Evolutionary conservation across 2,329 filamentous ascomycete species (phyloP).

Genomic region (Rutstroemia sp.): DNA sequence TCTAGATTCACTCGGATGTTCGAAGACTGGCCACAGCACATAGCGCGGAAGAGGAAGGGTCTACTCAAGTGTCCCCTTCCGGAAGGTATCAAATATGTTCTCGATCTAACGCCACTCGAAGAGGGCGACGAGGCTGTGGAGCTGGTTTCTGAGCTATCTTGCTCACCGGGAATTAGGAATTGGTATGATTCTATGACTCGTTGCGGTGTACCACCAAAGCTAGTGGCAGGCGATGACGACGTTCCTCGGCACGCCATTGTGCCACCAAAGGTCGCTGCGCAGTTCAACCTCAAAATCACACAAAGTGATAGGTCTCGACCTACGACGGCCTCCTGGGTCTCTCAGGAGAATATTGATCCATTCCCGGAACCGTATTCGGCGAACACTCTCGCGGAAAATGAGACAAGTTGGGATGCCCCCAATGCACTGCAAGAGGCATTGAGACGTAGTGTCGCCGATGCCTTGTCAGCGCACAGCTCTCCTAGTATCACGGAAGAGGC

Average conservation of each 20-base stretch:
- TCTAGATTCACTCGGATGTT: slow-evolving; percentile 41
- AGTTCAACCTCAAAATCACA: neutral
- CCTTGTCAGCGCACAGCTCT: too few relatives aligned
- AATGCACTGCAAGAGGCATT: too few relatives aligned
- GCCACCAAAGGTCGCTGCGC: neutral
- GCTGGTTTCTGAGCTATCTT: slow-evolving; percentile 49
- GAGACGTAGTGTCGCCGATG: too few relatives aligned
- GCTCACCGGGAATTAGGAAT: slow-evolving; percentile 45
- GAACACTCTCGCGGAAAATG: too few relatives aligned
- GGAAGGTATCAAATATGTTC: slow-evolving; percentile 45
- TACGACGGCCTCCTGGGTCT: neutral
- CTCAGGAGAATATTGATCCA: too few relatives aligned
- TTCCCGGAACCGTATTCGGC: too few relatives aligned
- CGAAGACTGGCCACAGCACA: slow-evolving; percentile 35
- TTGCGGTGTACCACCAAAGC: slow-evolving; percentile 32
- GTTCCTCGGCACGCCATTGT: neutral
- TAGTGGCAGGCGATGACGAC: slow-evolving; percentile 44
- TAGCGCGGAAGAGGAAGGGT: slow-evolving; percentile 32
- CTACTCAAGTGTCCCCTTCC: slow-evolving; percentile 24
- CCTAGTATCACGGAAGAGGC: too few relatives aligned
- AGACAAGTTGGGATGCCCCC: too few relatives aligned
- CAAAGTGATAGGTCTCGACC: neutral
- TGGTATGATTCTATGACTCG: slow-evolving; percentile 42
- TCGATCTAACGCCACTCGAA: slow-evolving; percentile 55
- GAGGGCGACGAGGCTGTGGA: slow-evolving; percentile 58